Evolutionary conservation across 2,329 filamentous ascomycete species (phyloP).

Genomic region (Alternaria longipes): DNA sequence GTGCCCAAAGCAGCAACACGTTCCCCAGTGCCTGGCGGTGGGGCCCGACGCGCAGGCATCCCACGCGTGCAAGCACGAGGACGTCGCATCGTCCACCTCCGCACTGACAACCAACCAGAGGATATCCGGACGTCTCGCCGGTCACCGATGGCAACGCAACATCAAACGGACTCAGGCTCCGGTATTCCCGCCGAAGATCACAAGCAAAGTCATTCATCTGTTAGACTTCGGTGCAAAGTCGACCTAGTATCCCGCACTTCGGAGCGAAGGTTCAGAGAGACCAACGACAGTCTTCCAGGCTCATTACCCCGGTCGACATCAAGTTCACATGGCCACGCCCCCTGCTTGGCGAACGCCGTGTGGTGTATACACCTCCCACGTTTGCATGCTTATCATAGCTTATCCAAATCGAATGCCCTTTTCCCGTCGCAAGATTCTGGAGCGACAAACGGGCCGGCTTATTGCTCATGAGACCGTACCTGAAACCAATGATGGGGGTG

Average conservation of each 20-base stretch:
- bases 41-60: constrained; percentile 14
- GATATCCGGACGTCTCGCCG: constrained; percentile 13
- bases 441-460: constrained; percentile 10
- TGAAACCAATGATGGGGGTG: constrained; percentile 19
- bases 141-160: constrained; percentile 20
- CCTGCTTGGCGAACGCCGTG: constrained; percentile 35
- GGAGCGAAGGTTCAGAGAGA: constrained; percentile 19
- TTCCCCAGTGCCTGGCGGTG: constrained; percentile 24
- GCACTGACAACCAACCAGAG: constrained; percentile 17
- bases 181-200: constrained; percentile 13
- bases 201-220: constrained; percentile 13
- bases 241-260: constrained; percentile 16
- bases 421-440: constrained; percentile 16
- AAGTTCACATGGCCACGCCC: constrained; percentile 45
- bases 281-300: constrained; percentile 28
- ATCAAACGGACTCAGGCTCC: constrained; percentile 12
- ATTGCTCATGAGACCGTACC: constrained; percentile 17
- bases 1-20: constrained; percentile 20
- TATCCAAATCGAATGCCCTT: constrained; percentile 32
- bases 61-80: constrained; percentile 17
- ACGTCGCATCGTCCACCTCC: constrained; percentile 20
- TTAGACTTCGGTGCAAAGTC: constrained; percentile 9
- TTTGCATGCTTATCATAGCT: constrained; percentile 42
- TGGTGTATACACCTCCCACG: constrained; percentile 42
- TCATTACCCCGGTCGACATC: constrained; percentile 30